Base-by-base conservation (phyloP, 2,329 filamentous ascomycete genomes). In the Colletotrichum endophyticum region DNA sequence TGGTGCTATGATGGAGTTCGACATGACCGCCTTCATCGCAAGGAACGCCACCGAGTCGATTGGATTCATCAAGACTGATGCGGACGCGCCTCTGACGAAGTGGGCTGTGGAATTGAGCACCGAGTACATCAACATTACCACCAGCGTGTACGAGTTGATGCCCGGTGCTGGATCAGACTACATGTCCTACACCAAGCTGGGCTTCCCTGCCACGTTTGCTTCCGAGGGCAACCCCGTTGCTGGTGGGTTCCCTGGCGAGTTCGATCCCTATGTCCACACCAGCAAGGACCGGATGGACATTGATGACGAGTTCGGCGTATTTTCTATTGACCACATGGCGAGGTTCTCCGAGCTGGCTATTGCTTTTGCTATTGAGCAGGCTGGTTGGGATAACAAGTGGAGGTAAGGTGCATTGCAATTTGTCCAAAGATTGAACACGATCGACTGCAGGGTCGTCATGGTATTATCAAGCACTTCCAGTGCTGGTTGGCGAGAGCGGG, bases 1-100 rank as follows among this genome's bases (percentile, higher is more conserved):
- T 79, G 94, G 93, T 78, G 94, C 94, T 44, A 95, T 95, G 94
- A 88, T 95, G 77, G 93, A 95, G 83, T 85, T 85, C 76, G 85
- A 87, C 76, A 86, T 86, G 85, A 85, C 84, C 4, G 85, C 83
- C 11, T 87, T 85, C 56, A 63, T 85, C 27, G 84, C 80, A 2
- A 77, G 80, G 15, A 86, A 86, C 66, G 80, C 84, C 0, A 86
- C 84, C 15, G 85, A 86, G 77, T 83, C 84, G 28, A 85, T 86
- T 59, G 84, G 83, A 25, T 81, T 86, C 72, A 84, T 86, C 78
- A 82, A 83, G 78, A 86, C 85, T 1, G 78, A 84, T 28, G 83
- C 84, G 6, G 85, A 86, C 73, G 81, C 78, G 8, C 78, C 82
- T 7, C 77, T 86, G 19, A 86, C 85, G 8, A 79, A 81, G 59